Conservation (phyloP, 139 green algal species). For the Auxenochlorella protothecoides region DNA sequence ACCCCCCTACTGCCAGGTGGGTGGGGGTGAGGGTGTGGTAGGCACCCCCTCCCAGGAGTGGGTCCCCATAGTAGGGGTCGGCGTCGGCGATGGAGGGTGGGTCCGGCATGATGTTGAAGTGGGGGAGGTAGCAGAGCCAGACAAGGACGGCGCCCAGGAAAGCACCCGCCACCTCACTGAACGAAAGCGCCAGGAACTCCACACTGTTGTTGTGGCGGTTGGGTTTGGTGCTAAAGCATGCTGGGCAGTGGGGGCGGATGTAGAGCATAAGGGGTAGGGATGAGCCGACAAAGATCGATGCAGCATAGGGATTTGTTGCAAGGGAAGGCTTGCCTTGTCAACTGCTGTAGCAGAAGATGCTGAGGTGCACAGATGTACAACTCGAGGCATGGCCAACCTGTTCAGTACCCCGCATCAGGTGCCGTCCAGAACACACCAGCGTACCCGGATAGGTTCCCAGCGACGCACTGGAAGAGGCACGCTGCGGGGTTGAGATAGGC, state of each 20-base stretch:
- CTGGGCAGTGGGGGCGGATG: neutral
- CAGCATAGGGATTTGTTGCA: too few species aligned
- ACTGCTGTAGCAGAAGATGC: too few species aligned
- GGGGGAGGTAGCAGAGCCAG: conserved; percentile 12
- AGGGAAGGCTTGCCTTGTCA: too few species aligned
- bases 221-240: neutral
- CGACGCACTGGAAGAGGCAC: conserved; percentile 11
- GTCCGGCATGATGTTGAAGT: conserved; percentile 33
- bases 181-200: conserved; percentile 23
- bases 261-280: too few species aligned
- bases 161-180: conserved; percentile 25
- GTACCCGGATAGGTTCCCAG: conserved; percentile 3
- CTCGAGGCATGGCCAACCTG: neutral
- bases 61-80: conserved; percentile 12
- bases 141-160: neutral
- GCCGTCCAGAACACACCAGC: too few species aligned
- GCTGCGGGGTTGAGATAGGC: conserved; percentile 23
- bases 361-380: neutral
- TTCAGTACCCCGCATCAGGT: neutral
- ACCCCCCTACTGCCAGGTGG: too few species aligned
- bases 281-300: neutral
- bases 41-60: neutral
- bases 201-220: neutral
- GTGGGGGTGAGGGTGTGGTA: neutral
- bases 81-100: conserved; percentile 17